Evolutionary conservation across 2,329 filamentous ascomycete genomes (phyloP), one percentile per base, ranked within the genome.

Genomic region (Dactylellina cionopaga): DNA sequence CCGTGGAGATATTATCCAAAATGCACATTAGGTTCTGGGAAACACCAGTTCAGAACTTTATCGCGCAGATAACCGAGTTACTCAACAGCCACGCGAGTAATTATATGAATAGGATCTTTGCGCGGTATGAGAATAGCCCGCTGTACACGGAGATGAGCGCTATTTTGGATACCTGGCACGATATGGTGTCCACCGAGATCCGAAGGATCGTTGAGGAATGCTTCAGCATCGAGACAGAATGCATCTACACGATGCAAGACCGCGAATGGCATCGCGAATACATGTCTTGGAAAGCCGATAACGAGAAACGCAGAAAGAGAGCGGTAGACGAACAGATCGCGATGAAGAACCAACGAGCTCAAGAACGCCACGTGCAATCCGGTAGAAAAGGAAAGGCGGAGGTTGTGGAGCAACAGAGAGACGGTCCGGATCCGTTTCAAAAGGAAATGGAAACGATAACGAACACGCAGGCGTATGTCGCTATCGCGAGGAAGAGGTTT

Each of bases 141-240:
- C 59, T 77, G 3, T 75, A 73, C 54, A 58, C 71, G 0, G 75
- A 78, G n/a, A 78, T 83, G 75, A 78, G 79, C 31, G 68, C 54
- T n/a, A 79, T 83, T 24, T 70, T 83, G n/a, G 63, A 76, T 22
- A 76, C 74, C 5, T 75, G 75, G 27, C 72, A 76, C 65, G 39
- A 52, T 1, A 47, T 70, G 2, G 54, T 63, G 15, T 54, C 68
- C 47, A 37, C 25, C 15, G 56, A 74, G 13, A 68, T 68, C 7
- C 24, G 39, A 1, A 54, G 46, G 5, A 49, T 41, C 3, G 41
- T 74, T 3, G 17, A 11, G 7, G 51, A 74, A n/a, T 66, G 63
- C 31, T 64, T 68, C 62, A 24, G 19, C 2, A 66, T 68, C 46
- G 69, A 66, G n/a, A 47, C 63, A 6, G 69, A 74, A n/a, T 74